Evolutionary conservation across 2,329 filamentous ascomycete species (phyloP), one percentile per base, ranked within the genome.

Genomic region (Sordariomycetes sp.): DNA sequence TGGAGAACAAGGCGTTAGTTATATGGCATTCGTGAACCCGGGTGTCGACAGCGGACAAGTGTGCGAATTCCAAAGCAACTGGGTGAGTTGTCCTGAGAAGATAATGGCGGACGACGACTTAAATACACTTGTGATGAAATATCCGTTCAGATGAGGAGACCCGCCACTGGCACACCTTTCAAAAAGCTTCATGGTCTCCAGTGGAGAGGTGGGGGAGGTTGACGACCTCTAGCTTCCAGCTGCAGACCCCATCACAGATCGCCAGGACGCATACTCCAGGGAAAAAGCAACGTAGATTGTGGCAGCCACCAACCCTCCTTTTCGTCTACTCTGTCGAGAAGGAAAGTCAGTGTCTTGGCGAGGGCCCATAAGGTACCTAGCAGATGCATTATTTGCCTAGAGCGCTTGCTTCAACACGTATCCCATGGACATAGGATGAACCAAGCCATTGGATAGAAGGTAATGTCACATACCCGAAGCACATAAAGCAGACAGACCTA

Each of bases 381-480:
- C 16, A 18, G 40, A 16, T 8, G 40, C 18, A 14, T 46, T 18
- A 7, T 18, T n/a, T 46, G 14, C 16, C 40, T n/a, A 18, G 16
- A 6, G 8, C 7, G 11, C 40, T 14, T 6, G 14, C 6, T 7
- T 14, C 40, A n/a, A 46, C 40, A 46, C 28, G 28, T 8, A 14
- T 7, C n/a, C 40, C 40, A n/a, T n/a, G 18, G 14, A 14, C 18
- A 14, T n/a, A 46, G 40, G 40, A 46, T n/a, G 18, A 46, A n/a
- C 40, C 40, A 46, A 14, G 16, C 16, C 40, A 6, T n/a, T 46
- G 40, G 25, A 63, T 61, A 34, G 61, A 59, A 62, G 61, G 64
- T 10, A 62, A 25, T 28, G 59, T 58, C 16, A 11, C 16, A 62
- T 60, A 46, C 60, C 63, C 48, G 48, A n/a, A n/a, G 40, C n/a